Conservation (phyloP, 139 green algal species). For the Chlamydomonas asymmetrica region DNA sequence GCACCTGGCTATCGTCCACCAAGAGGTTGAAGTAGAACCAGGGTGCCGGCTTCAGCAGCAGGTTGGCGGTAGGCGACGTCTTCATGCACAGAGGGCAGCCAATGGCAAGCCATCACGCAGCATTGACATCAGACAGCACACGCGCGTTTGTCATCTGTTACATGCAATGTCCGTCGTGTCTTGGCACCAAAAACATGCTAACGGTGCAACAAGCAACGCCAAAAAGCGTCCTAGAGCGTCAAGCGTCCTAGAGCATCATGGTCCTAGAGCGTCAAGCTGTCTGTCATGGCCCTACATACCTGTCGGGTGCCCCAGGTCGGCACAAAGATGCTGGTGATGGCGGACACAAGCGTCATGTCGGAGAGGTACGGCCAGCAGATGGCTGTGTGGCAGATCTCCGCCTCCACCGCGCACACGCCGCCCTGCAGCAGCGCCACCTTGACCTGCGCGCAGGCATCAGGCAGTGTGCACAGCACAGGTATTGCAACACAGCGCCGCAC, state of each 20-base stretch:
- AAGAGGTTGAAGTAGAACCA: slow-evolving; percentile 87
- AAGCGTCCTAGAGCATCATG: too few relatives aligned
- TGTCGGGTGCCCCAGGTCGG: slow-evolving; percentile 42
- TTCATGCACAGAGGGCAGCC: too few relatives aligned
- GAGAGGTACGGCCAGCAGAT: slow-evolving; percentile 81
- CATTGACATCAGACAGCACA: too few relatives aligned
- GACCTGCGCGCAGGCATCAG: slow-evolving; percentile 17
- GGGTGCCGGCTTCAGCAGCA: slow-evolving; percentile 41
- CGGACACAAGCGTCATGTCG: slow-evolving; percentile 66
- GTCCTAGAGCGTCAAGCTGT: too few relatives aligned
- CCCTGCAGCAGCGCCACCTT: slow-evolving; percentile 50
- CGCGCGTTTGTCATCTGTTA: too few relatives aligned
- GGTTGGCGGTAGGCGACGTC: slow-evolving; percentile 18
- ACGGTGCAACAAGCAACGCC: too few relatives aligned
- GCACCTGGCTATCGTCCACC: slow-evolving; percentile 58
- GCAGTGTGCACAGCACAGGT: too few relatives aligned
- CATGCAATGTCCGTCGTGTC: too few relatives aligned
- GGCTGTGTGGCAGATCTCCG: slow-evolving; percentile 52
- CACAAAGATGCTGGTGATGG: slow-evolving; percentile 68
- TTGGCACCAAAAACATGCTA: too few relatives aligned
- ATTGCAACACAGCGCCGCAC: neutral
- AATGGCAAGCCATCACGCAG: too few relatives aligned
- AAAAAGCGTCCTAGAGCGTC: too few relatives aligned
- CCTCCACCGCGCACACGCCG: slow-evolving; percentile 59
- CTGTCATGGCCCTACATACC: too few relatives aligned